A percentile compares a stretch with the other conserved stretches of the same genome.
Conservation (phyloP, 495 filamentous ascomycete genomes). For the Oleoguttula mirabilis region DNA sequence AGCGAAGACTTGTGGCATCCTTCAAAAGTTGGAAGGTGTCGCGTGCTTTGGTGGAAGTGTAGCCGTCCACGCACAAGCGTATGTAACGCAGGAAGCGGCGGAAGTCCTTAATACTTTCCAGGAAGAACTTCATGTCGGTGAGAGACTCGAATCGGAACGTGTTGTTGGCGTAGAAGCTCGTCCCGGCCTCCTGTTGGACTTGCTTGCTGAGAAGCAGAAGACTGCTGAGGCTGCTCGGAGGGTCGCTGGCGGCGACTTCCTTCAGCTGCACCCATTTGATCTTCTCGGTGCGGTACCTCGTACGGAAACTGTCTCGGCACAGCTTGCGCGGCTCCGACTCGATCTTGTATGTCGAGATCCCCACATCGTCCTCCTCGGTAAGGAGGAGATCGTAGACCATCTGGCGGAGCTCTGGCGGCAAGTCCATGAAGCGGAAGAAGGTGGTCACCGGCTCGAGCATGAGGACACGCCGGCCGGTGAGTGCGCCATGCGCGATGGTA, state of each 20-base stretch:
- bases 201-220: conserved; percentile 16
- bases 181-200: conserved; percentile 9
- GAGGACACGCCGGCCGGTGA: conserved; percentile 8
- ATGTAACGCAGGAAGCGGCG: conserved; percentile 4
- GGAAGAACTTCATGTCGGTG: background rate
- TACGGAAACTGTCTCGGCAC: background rate
- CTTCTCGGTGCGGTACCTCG: background rate
- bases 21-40: background rate
- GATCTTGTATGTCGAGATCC: background rate
- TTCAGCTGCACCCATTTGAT: conserved; percentile 3
- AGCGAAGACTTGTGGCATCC: conserved; percentile 2
- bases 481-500: conserved; percentile 8
- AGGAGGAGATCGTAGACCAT: conserved; percentile 16
- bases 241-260: background rate
- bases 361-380: background rate
- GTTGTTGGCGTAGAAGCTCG: conserved; percentile 15
- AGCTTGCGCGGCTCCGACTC: background rate
- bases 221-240: background rate
- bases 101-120: conserved; percentile 5
- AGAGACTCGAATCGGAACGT: conserved; percentile 8
- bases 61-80: background rate
- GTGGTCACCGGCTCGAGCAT: conserved; percentile 5
- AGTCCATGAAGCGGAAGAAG: conserved; percentile 15
- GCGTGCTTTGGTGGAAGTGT: background rate
- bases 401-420: conserved; percentile 13